phyloP scores from a whole-genome alignment of 2,329 filamentous ascomycete species.

The Domatiomyces globalis region DNA sequence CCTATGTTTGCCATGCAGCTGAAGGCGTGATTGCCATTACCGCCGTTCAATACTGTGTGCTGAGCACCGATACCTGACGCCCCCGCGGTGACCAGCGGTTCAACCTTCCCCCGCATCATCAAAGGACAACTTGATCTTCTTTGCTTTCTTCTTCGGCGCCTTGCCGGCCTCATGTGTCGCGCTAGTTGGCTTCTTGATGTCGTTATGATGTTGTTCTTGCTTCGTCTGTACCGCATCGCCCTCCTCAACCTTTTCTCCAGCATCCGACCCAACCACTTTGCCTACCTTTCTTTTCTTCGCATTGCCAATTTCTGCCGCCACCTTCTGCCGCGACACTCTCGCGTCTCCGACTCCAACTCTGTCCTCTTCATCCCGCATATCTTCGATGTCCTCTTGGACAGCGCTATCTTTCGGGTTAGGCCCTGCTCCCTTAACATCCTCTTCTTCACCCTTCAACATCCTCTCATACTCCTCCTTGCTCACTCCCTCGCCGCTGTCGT shows the following conservation, averaged over 20 bases:
- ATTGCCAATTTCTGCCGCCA: slow-evolving; percentile 10
- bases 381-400: background rate
- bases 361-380: slow-evolving; percentile 3
- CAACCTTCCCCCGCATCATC: slow-evolving; percentile 5
- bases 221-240: background rate
- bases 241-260: background rate
- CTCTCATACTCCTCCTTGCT: slow-evolving; percentile 15
- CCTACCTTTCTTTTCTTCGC: slow-evolving; percentile 1
- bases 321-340: slow-evolving; percentile 13
- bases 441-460: slow-evolving; percentile 4
- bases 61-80: background rate
- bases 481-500: slow-evolving; percentile 15
- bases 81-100: too few relatives aligned
- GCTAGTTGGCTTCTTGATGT: background rate
- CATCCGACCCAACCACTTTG: slow-evolving; percentile 3
- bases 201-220: too few relatives aligned
- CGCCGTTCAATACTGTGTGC: background rate
- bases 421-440: background rate
- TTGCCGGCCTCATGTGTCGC: slow-evolving; percentile 3
- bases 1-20: too few relatives aligned
- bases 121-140: slow-evolving; percentile 19
- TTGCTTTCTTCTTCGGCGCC: slow-evolving; percentile 13
- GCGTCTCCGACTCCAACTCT: slow-evolving; percentile 10
- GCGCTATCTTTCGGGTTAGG: background rate
- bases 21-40: too few relatives aligned